These are phyloP conservation scores for Canavalia gladiata DNA, from an alignment of 306 rosid species.

Conservation along the genomic window DNA sequence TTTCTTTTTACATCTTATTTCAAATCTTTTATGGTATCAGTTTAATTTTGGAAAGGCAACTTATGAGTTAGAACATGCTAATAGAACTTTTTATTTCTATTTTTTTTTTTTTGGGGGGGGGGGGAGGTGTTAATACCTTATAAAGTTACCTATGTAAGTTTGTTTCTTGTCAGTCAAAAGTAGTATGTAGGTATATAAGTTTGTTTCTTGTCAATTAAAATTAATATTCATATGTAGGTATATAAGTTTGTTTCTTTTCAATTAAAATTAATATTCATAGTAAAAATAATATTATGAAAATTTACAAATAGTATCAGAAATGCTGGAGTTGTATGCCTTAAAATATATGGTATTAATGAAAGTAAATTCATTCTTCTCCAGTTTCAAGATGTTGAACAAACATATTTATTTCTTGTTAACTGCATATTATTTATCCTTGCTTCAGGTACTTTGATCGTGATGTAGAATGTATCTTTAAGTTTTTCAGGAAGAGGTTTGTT, in stretches of 20 bases:
- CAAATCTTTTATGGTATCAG: not conserved
- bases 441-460: constrained; percentile 99
- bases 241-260: not conserved
- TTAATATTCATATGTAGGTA: not conserved
- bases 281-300: constrained; percentile 2
- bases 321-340: constrained; percentile 1
- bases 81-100: not conserved
- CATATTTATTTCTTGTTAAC: constrained; percentile 25
- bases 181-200: not conserved
- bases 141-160: constrained; percentile 6
- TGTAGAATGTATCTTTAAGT: constrained; percentile 89
- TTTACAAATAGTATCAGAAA: not conserved
- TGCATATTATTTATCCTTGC: constrained; percentile 41
- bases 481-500: constrained; percentile 86
- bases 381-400: constrained; percentile 2
- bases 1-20: not conserved
- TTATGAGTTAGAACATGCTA: not conserved
- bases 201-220: not conserved
- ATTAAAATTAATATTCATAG: constrained; percentile 1
- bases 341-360: not conserved
- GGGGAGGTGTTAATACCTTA: not conserved
- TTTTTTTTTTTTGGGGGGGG: not conserved
- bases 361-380: constrained; percentile 19
- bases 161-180: not conserved
- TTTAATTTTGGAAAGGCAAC: constrained; percentile 30